Conservation (phyloP, 106 monocot species). For the Platanthera zijinensis region DNA sequence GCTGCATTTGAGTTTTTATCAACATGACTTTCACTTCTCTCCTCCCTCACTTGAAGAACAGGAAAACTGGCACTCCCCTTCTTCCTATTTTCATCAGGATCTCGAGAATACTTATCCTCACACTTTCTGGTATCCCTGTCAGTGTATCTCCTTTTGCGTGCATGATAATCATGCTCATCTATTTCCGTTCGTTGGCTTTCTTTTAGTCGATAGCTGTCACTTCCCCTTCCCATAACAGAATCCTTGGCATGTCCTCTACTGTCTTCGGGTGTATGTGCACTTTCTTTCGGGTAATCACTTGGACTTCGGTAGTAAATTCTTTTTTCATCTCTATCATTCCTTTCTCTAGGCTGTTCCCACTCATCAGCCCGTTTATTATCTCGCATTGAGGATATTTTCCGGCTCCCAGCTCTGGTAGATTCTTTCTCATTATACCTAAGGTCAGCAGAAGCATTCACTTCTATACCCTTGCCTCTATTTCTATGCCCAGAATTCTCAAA, state of each 20-base stretch:
- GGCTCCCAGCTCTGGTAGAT: slow-evolving; percentile 18
- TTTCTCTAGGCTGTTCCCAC: slow-evolving; percentile 30
- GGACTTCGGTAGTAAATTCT: slow-evolving; percentile 39
- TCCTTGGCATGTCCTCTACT: slow-evolving; percentile 15
- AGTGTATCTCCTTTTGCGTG: slow-evolving; percentile 26
- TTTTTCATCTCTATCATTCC: slow-evolving; percentile 29
- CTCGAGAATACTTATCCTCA: slow-evolving; percentile 23
- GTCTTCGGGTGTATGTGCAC: slow-evolving; percentile 19
- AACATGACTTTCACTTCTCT: slow-evolving; percentile 11
- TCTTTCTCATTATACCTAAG: slow-evolving; percentile 28
- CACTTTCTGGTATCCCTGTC: slow-evolving; percentile 27
- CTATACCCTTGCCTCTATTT: slow-evolving; percentile 25
- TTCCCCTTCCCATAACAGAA: slow-evolving; percentile 12
- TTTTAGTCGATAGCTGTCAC: slow-evolving; percentile 10
- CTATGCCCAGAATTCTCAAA: slow-evolving; percentile 16
- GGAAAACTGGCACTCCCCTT: slow-evolving; percentile 15
- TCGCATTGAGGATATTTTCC: slow-evolving; percentile 6
- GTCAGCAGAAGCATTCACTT: background rate
- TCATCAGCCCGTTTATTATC: slow-evolving; percentile 17
- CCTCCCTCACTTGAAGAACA: slow-evolving; percentile 1
- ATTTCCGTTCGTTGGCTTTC: slow-evolving; percentile 30
- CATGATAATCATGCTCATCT: slow-evolving; percentile 14
- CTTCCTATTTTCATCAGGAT: slow-evolving; percentile 18
- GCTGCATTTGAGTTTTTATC: slow-evolving; percentile 8
- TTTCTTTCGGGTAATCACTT: slow-evolving; percentile 30